These are phyloP conservation scores for Petunia axillaris DNA, from an alignment of 257 asterid genomes.

Conservation along the genomic window DNA sequence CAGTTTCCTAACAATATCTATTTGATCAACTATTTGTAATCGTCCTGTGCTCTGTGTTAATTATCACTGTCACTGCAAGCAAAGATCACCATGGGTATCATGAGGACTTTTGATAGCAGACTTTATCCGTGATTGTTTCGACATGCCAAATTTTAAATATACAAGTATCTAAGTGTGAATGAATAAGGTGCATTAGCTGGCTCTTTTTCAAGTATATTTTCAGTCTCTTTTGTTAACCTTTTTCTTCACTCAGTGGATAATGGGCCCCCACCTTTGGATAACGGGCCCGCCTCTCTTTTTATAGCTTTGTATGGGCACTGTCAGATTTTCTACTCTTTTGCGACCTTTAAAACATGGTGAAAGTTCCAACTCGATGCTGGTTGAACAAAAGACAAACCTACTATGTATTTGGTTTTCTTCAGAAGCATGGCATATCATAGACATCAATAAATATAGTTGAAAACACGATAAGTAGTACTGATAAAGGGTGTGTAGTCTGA, in stretches of 20 bases:
- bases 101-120: constrained; percentile 8
- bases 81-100: neutral
- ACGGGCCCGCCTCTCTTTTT: neutral
- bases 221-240: too few relatives aligned
- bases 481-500: neutral
- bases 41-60: neutral
- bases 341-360: neutral
- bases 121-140: neutral
- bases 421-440: neutral
- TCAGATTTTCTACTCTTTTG: neutral
- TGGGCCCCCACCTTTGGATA: too few relatives aligned
- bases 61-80: neutral
- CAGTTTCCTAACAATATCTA: neutral
- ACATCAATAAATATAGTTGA: neutral
- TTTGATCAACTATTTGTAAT: neutral
- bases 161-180: neutral
- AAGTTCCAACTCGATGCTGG: neutral
- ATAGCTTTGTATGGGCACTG: neutral
- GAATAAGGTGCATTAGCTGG: neutral
- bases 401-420: neutral
- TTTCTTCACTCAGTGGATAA: too few relatives aligned
- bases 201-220: neutral
- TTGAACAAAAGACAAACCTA: neutral
- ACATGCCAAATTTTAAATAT: constrained; percentile 8
- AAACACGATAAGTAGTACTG: neutral